A percentile compares a stretch with the other conserved stretches of the same genome.
These are phyloP conservation scores for Fusarium hostae DNA, from an alignment of 2,329 filamentous ascomycete genomes.

Conservation along the genomic window DNA sequence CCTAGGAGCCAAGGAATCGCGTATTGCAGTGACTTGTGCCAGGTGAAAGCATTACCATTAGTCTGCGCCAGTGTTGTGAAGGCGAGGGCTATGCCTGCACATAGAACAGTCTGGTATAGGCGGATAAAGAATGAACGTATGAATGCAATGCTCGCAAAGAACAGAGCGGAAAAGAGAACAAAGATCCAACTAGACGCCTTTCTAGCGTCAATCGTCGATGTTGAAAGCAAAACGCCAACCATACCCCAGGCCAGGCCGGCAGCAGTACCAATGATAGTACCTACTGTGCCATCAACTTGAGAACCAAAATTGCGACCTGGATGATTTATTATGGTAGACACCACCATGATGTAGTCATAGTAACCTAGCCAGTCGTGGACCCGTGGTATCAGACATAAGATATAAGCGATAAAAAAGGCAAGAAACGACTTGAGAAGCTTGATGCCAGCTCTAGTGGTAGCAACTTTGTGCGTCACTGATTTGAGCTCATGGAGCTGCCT, in stretches of 20 bases:
- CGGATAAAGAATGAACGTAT: constrained; percentile 66
- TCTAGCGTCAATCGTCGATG: constrained; percentile 57
- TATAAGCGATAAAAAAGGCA: constrained; percentile 67
- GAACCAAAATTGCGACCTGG: constrained; percentile 65
- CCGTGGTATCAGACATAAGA: constrained; percentile 63
- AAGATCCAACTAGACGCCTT: constrained; percentile 65
- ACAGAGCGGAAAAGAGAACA: constrained; percentile 64
- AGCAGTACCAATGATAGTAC: constrained; percentile 65
- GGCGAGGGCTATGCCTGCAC: constrained; percentile 65
- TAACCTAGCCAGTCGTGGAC: constrained; percentile 62
- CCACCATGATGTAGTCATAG: constrained; percentile 65
- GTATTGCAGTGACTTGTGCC: constrained; percentile 63
- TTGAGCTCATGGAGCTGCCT: constrained; percentile 59
- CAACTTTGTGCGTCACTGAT: constrained; percentile 53
- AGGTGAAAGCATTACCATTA: constrained; percentile 54
- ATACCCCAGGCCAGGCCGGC: constrained; percentile 66
- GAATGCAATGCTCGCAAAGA: constrained; percentile 63
- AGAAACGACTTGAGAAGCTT: constrained; percentile 63
- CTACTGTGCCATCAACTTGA: constrained; percentile 65
- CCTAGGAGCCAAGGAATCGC: constrained; percentile 67
- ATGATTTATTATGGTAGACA: constrained; percentile 69
- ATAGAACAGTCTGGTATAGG: constrained; percentile 65
- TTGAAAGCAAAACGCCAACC: constrained; percentile 64
- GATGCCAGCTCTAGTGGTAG: constrained; percentile 62
- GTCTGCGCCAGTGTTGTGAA: constrained; percentile 65